Conservation (phyloP, 768 basidiomycete species). For the Kwoniella pini region DNA sequence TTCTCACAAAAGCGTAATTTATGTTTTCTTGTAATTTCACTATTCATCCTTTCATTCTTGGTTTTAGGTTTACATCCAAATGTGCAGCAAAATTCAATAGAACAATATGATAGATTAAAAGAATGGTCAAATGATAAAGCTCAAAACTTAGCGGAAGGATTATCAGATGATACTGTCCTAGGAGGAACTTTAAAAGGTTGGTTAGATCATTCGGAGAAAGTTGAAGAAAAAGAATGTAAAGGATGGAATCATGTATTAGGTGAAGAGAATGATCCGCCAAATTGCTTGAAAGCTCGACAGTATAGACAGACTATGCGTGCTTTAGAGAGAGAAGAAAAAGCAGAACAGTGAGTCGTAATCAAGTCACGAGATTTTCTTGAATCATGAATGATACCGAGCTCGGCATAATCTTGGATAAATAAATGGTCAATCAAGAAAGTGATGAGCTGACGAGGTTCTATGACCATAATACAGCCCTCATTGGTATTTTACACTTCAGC, state of each 20-base stretch:
- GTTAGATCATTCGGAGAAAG: conserved; percentile 1
- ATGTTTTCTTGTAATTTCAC: background rate
- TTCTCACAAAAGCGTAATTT: conserved; percentile 4
- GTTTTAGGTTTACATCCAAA: conserved; percentile 2
- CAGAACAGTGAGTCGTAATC: conserved; percentile 43
- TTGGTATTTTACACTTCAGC: conserved; percentile 39
- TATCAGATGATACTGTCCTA: background rate
- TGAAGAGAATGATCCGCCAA: conserved; percentile 30
- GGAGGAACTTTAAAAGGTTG: background rate
- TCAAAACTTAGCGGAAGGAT: background rate
- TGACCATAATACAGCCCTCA: conserved; percentile 11
- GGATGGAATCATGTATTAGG: conserved; percentile 29
- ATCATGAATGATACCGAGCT: too few species aligned
- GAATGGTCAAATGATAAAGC: conserved; percentile 4
- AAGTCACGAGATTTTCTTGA: too few species aligned
- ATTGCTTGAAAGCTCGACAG: conserved; percentile 40
- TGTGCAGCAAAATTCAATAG: conserved; percentile 4
- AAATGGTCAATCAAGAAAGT: too few species aligned
- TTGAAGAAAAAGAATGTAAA: conserved; percentile 21
- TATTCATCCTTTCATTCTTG: conserved; percentile 5
- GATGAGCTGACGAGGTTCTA: background rate
- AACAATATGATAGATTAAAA: conserved; percentile 2
- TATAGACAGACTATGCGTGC: conserved; percentile 42
- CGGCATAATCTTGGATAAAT: too few species aligned
- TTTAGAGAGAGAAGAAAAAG: conserved; percentile 33